Base-by-base conservation (phyloP, 805 yeast species). In the Ogataea methylovora region DNA sequence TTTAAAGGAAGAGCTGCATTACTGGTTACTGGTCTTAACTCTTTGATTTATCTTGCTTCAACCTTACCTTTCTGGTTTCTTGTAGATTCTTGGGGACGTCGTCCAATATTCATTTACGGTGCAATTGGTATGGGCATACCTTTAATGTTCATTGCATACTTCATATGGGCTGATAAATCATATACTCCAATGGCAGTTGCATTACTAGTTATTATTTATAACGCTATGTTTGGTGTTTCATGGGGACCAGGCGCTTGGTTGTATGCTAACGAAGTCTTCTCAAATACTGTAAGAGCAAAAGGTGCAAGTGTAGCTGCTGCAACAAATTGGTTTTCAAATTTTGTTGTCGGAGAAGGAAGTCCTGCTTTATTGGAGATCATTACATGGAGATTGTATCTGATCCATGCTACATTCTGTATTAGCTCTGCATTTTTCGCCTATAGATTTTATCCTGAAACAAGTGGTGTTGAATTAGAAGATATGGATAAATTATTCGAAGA, bases 231-330 rank as follows among this genome's bases (percentile, higher is more conserved):
- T 58, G 95, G 95, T 7, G 78, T 77, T 49, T 77, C 88, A 27
- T 87, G 92, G 88, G 96, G 95, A 9, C 94, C 94, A 6, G 73
- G 84, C 36, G 92, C 94, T 10, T 85, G 95, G 95, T 58, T 79
- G 31, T 76, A 79, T 52, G 84, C 87, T 45, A 80, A 84, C 40
- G 95, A 84, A 58, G 81, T 86, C 33, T 73, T 85, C 36, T 92
- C 95, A 0, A 71, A 83, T 44, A 65, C 81, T 2, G 81, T 85
- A 13, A 71, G 95, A 36, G 84, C 94, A 3, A 82, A 84, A 50
- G 94, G 95, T 41, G 94, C 94, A 0, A 82, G 92, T 3, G 63
- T 84, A 32, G 78, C 94, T 2, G 84, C 95, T 2, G 94, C 95
- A 2, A 72, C 92, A 8, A 86, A 86, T 53, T 86, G 96, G 96